Evolutionary conservation across 179 eudicot species (phyloP), one percentile per base, ranked within the genome.

Genomic region (Camellia oleifera): DNA sequence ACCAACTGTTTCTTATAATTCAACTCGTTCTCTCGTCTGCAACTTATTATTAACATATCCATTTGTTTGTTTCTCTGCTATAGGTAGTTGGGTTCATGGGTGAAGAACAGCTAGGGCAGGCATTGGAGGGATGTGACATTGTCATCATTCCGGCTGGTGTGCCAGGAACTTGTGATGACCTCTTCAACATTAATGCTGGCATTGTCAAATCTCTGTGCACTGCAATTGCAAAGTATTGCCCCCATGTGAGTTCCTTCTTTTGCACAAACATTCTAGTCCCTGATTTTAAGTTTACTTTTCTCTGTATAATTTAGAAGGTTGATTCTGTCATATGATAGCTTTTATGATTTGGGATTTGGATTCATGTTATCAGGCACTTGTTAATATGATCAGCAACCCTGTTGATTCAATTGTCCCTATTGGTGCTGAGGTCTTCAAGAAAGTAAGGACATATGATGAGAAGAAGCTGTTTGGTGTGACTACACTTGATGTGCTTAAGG

Each of bases 141-240:
- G 97, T 97, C 78, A 87, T 97, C 69, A 94, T 94, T 79, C 99
- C 99, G 13, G 99, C 99, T 77, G 99, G 98, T 83, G 97, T 97
- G 58, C 98, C 99, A 7, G 87, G 99, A 82, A 97, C 98, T 32
- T 89, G 99, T 77, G 98, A 97, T 82, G 98, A 97, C 80, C 97
- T 97, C 84, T 97, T 97, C 83, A 93, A 95, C 88, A 93, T 97
- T 85, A 94, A 93, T 85, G 98, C 98, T n/a, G 95, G 98, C 67
- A 94, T 94, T 85, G 99, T 97, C 72, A 91, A 91, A 78, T 83
- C 87, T 65, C 90, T 97, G 69, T 86, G 90, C 86, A 83, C 81
- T 72, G 93, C 92, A 15, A 95, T 94, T 81, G 89, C 99, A 78
- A 90, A 90, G 82, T 90, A 97, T 46, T 91, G 97, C 78, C 97